Conservation (phyloP, 2,329 filamentous ascomycete genomes). For the Cladosporium cucumerinum region DNA sequence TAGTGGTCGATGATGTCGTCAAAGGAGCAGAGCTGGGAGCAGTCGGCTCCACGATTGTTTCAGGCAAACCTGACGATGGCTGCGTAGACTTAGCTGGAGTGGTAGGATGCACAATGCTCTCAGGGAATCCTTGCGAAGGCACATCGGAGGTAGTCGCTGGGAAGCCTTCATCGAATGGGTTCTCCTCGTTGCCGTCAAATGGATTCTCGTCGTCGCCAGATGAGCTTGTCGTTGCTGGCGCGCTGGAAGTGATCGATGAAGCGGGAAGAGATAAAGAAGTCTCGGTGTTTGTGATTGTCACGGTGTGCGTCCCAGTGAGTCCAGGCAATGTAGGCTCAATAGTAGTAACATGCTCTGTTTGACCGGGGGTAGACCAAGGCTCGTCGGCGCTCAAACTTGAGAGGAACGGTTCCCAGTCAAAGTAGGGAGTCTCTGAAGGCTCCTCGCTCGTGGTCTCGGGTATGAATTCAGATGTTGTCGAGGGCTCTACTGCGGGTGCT, state of each 20-base stretch:
- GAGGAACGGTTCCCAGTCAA: neutral
- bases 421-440: neutral
- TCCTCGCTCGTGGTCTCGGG: neutral
- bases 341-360: neutral
- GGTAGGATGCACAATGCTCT: slow-evolving; percentile 3
- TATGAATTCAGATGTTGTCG: neutral
- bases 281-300: slow-evolving; percentile 22
- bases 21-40: neutral
- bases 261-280: slow-evolving; percentile 12
- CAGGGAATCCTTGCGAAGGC: neutral
- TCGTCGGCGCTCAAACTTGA: slow-evolving; percentile 5
- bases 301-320: slow-evolving; percentile 1
- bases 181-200: neutral
- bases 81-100: neutral
- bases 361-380: neutral
- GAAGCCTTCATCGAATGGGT: neutral
- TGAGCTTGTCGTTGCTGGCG: slow-evolving; percentile 16
- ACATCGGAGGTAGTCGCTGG: neutral
- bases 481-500: slow-evolving; percentile 15
- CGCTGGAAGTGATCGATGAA: neutral
- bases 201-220: slow-evolving; percentile 3
- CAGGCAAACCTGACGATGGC: slow-evolving; percentile 5
- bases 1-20: slow-evolving; percentile 8
- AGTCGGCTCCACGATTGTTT: slow-evolving; percentile 2
- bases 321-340: slow-evolving; percentile 10